These are phyloP conservation scores for Suillus decipiens DNA, from an alignment of 768 basidiomycete species.

Conservation along the genomic window DNA sequence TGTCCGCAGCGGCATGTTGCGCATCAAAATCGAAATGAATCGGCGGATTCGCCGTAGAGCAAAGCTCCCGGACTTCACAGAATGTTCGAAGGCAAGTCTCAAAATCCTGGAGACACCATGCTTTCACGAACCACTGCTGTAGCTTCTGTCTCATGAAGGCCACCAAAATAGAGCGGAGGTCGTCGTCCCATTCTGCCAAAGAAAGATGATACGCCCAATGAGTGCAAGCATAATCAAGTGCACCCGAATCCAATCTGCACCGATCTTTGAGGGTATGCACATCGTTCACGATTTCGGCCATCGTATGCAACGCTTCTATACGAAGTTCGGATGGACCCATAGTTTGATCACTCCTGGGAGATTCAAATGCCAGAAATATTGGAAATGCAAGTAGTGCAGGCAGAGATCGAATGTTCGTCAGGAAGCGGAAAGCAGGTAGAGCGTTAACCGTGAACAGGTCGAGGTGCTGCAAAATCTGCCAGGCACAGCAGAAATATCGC, in stretches of 20 bases:
- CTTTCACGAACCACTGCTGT: not conserved
- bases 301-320: not conserved
- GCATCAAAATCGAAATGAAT: not conserved
- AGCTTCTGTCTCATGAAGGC: not conserved
- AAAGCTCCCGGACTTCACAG: not conserved
- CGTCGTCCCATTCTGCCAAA: not conserved
- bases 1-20: not conserved
- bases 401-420: not conserved
- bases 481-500: not conserved
- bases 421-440: not conserved
- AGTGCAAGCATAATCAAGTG: conserved; percentile 1
- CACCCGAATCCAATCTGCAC: not conserved
- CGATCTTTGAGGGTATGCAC: not conserved
- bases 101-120: not conserved
- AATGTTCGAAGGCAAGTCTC: not conserved
- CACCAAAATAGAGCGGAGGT: not conserved
- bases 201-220: conserved; percentile 1
- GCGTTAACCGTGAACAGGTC: not conserved
- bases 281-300: not conserved
- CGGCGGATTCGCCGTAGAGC: not conserved
- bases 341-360: no score
- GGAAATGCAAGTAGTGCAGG: not conserved
- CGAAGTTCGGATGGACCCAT: not conserved
- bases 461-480: conserved; percentile 1
- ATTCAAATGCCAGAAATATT: conserved; percentile 4